phyloP scores from a whole-genome alignment of 163 green algal species.

The Chloromonas sp. region DNA sequence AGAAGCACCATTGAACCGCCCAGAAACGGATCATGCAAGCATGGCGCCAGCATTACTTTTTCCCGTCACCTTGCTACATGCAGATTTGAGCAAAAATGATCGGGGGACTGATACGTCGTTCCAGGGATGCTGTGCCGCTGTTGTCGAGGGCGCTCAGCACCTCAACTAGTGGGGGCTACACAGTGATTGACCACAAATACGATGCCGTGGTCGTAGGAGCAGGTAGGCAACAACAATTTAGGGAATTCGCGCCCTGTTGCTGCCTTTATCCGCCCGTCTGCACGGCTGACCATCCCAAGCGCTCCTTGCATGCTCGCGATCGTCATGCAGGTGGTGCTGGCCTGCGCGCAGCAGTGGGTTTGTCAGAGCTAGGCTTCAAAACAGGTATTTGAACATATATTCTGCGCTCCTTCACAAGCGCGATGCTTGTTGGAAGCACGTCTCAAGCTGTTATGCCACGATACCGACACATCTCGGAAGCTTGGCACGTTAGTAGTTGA shows the following conservation, averaged over 20 bases:
- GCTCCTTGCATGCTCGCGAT: no score
- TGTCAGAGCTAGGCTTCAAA: slow-evolving; percentile 92
- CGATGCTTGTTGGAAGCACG: not conserved
- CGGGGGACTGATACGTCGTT: no score
- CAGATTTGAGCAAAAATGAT: no score
- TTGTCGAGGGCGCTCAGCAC: no score
- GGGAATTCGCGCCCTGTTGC: slow-evolving; percentile 22
- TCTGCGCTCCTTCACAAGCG: no score
- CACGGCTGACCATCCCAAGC: no score
- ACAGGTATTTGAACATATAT: slow-evolving; percentile 42
- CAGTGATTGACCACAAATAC: slow-evolving; percentile 94
- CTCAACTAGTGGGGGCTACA: slow-evolving; percentile 45
- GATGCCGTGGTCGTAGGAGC: slow-evolving; percentile 97
- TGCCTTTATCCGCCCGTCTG: slow-evolving; percentile 10
- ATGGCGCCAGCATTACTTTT: no score
- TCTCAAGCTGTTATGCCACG: not conserved
- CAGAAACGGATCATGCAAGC: no score
- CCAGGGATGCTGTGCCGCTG: no score
- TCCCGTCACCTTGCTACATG: no score
- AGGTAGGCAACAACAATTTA: slow-evolving; percentile 40
- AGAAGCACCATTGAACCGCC: no score
- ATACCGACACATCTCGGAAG: not conserved
- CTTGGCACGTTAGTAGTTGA: no score
- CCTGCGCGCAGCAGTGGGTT: slow-evolving; percentile 86
- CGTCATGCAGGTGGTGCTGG: slow-evolving; percentile 69